These are phyloP conservation scores for Aphanomyces astaci DNA, from an alignment of 352 stramenopile genomes.

Conservation along the genomic window DNA sequence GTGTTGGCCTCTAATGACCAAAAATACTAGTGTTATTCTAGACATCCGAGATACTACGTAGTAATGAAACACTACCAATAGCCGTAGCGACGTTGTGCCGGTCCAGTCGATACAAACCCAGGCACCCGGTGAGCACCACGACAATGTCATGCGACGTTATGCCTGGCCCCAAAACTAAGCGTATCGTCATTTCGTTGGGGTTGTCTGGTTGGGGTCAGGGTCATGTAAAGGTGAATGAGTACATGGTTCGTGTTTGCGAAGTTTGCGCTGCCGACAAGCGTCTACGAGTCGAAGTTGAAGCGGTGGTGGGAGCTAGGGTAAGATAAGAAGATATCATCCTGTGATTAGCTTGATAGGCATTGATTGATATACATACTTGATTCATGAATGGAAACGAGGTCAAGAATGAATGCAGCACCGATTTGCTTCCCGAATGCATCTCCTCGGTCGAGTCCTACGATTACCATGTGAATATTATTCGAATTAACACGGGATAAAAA, in stretches of 20 bases:
- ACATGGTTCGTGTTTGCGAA: background rate
- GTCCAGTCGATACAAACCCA: constrained; percentile 1
- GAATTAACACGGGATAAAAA: no score
- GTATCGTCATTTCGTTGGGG: no score
- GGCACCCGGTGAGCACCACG: constrained; percentile 2
- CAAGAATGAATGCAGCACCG: background rate
- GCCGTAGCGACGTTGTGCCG: background rate
- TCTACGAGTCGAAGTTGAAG: background rate
- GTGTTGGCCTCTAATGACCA: background rate
- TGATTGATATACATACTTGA: background rate
- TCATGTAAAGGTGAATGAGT: background rate
- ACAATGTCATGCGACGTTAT: constrained; percentile 12
- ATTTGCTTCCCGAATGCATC: background rate
- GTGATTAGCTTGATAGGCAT: background rate
- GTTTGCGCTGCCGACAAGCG: background rate
- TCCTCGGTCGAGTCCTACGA: background rate
- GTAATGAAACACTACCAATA: background rate
- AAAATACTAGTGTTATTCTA: background rate
- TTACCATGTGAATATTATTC: background rate
- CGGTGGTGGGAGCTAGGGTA: background rate
- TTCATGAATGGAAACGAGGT: constrained; percentile 9
- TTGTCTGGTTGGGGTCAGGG: no score
- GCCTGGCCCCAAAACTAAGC: constrained; percentile 8
- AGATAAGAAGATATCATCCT: no score
- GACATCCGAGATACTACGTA: no score